Conservation (phyloP, 768 basidiomycete species). For the Macrolepiota fuliginosa region DNA sequence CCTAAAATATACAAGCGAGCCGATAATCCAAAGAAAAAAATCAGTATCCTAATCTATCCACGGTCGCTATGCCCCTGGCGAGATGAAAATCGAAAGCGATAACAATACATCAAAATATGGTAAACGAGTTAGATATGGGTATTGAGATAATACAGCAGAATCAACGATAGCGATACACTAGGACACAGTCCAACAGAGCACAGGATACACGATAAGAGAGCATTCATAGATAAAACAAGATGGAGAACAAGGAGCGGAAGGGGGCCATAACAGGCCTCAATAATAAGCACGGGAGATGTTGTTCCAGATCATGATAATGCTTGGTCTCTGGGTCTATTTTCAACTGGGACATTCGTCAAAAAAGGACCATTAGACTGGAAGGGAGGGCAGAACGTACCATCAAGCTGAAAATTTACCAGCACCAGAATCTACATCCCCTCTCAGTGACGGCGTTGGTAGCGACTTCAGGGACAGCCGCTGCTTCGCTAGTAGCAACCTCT, state of each 20-base stretch:
- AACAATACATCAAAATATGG: background rate
- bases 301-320: background rate
- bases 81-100: background rate
- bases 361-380: background rate
- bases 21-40: background rate
- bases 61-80: background rate
- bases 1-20: slow-evolving; percentile 1
- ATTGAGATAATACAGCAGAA: background rate
- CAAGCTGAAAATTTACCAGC: slow-evolving; percentile 1
- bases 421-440: slow-evolving; percentile 4
- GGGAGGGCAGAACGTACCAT: background rate
- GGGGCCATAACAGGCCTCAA: background rate
- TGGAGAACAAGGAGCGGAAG: background rate
- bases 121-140: background rate
- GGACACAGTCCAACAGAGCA: background rate
- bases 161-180: background rate
- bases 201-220: background rate
- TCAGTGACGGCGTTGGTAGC: background rate
- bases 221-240: background rate
- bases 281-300: background rate
- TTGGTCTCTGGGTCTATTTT: background rate
- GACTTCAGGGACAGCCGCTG: background rate
- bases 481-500: background rate
- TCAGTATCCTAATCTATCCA: background rate
- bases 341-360: background rate